Conservation (phyloP, 2,329 filamentous ascomycete genomes). For the Zymoseptoria ardabiliae region DNA sequence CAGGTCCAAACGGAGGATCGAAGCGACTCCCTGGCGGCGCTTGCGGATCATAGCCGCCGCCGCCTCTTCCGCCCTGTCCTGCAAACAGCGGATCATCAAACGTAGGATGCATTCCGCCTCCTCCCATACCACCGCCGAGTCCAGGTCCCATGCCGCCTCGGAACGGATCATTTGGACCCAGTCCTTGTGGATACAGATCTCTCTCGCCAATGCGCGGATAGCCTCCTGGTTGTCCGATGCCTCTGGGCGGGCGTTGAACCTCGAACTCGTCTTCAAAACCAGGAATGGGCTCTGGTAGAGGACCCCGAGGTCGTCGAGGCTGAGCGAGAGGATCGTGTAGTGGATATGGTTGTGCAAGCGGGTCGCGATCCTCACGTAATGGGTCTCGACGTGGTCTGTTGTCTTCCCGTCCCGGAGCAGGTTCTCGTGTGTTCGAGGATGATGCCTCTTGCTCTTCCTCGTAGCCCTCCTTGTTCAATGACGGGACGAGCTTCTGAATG, state of each 20-base stretch:
- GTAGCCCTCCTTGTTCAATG: constrained; percentile 70
- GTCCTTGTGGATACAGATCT: constrained; percentile 77
- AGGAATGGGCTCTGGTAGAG: constrained; percentile 67
- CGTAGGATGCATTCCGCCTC: constrained; percentile 87
- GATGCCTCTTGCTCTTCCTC: constrained; percentile 45
- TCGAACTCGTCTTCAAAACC: constrained; percentile 92
- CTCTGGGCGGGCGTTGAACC: constrained; percentile 60
- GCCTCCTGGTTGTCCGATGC: constrained; percentile 22
- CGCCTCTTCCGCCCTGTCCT: constrained; percentile 40
- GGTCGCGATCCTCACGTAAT: constrained; percentile 46
- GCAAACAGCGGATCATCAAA: constrained; percentile 85
- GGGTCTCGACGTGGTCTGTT: constrained; percentile 38
- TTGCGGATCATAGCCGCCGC: constrained; percentile 57
- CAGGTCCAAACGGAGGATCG: constrained; percentile 78
- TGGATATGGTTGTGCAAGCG: constrained; percentile 61
- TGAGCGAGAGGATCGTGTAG: constrained; percentile 51
- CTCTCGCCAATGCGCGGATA: constrained; percentile 64
- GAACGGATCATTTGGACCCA: constrained; percentile 80
- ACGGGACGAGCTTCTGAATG: constrained; percentile 75
- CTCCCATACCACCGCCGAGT: constrained; percentile 45
- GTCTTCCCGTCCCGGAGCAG: constrained; percentile 20
- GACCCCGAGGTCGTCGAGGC: constrained; percentile 46
- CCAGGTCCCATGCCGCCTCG: constrained; percentile 54
- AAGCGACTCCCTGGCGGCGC: constrained; percentile 84
- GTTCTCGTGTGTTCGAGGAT: constrained; percentile 8